Evolutionary conservation across 805 yeast genomes (phyloP), one percentile per base, ranked within the genome.

Genomic region (Clavispora carvajalis): DNA sequence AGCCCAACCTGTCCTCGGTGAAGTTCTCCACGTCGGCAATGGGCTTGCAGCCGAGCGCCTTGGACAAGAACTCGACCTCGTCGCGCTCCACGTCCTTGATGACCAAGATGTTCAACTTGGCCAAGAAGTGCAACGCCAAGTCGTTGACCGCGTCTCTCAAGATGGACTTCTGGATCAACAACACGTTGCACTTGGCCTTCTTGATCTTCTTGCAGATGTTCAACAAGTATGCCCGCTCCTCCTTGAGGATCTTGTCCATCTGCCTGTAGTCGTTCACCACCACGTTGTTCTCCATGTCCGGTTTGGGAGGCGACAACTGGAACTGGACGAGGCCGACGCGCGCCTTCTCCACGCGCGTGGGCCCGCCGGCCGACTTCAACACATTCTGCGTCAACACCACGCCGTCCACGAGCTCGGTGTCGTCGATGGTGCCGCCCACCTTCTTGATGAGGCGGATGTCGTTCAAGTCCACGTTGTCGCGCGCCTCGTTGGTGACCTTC

Each of bases 221-320:
- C 60, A 93, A 76, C 58, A 93, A 70, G 61, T 93, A 93, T 22
- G 96, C 93, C 62, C 99, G 82, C 73, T 93, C 99, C 68, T 93
- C 99, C 60, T 95, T 93, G 60, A 93, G 74, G 53, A 93, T 93
- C 70, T 91, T 93, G 67, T 93, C 99, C 99, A 93, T 93, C 67
- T 93, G 99, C 66, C 99, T 80, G 71, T 93, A 93, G 65, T 93
- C 99, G 59, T 86, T 93, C 40, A 93, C 98, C 43, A 93, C 95
- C 37, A 93, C 91, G 60, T 90, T 91, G 65, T 93, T 93, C 69
- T 93, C 99, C 84, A 95, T 84, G 59, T 89, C 97, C 16, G 97
- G 97, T 61, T 89, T 89, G 50, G 97, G 97, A 18, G 97, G 96
- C 16, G 96, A 87, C 47, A 89, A 76, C 73, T 86, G 99, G 72